Evolutionary conservation across 768 basidiomycete genomes (phyloP).

Genomic region (Macrolepiota dolichaula): DNA sequence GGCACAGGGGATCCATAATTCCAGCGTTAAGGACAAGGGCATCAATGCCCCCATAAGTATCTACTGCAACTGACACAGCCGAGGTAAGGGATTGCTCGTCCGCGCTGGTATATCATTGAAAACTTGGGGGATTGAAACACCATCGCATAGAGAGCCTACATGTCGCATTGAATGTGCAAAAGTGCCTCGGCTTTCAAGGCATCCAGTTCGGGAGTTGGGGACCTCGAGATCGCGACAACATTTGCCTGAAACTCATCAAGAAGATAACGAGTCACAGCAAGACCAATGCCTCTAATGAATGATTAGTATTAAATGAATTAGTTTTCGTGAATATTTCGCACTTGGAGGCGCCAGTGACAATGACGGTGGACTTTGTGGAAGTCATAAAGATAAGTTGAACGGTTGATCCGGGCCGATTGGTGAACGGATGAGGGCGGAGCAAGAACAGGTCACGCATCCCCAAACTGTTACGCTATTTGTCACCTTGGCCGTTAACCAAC

Average conservation of each 20-base stretch:
- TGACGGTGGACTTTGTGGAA: constrained; percentile 49
- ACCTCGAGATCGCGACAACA: constrained; percentile 77
- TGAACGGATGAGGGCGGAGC: constrained; percentile 8
- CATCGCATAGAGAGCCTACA: constrained; percentile 47
- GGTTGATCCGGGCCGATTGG: constrained; percentile 9
- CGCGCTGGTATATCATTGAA: constrained; percentile 39
- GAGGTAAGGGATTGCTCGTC: constrained; percentile 49
- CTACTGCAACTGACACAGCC: constrained; percentile 52
- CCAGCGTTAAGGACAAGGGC: constrained; percentile 86
- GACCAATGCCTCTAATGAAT: constrained; percentile 61
- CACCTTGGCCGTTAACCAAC: neutral
- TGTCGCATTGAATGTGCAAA: constrained; percentile 63
- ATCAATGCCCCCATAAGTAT: constrained; percentile 64
- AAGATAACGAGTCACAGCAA: constrained; percentile 70
- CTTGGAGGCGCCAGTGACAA: constrained; percentile 88
- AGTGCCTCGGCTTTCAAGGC: constrained; percentile 47
- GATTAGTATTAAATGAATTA: constrained; percentile 8
- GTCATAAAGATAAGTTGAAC: constrained; percentile 6
- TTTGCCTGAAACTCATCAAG: constrained; percentile 58
- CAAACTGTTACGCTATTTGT: constrained; percentile 13
- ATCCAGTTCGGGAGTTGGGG: constrained; percentile 59
- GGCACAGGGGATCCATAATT: constrained; percentile 64
- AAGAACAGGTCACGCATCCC: constrained; percentile 14
- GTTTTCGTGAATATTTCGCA: constrained; percentile 22
- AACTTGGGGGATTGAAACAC: constrained; percentile 8